These are phyloP conservation scores for Prunella vulgaris DNA, from an alignment of 257 asterid genomes.

Conservation along the genomic window DNA sequence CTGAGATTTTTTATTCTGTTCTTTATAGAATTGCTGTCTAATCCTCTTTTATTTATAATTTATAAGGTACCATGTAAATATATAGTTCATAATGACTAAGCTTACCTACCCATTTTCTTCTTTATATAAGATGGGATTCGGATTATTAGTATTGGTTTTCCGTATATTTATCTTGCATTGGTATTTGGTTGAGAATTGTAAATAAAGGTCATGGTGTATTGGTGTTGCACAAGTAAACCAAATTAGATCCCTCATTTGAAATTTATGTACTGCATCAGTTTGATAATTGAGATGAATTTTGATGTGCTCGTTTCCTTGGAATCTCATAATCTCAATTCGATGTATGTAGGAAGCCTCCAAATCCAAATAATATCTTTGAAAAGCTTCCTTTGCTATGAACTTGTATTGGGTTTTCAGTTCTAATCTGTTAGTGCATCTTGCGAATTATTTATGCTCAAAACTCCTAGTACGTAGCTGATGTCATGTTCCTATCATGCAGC, in stretches of 20 bases:
- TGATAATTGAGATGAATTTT: background rate
- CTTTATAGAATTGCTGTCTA: background rate
- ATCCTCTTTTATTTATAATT: too few species aligned
- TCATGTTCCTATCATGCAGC: constrained; percentile 35
- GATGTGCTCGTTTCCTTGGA: background rate
- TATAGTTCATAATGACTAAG: background rate
- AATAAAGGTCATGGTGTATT: background rate
- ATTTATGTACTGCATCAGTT: background rate
- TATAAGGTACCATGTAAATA: background rate
- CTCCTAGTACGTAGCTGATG: background rate
- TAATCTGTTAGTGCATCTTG: background rate
- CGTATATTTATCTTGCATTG: background rate
- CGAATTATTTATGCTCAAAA: background rate
- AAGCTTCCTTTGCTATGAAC: background rate
- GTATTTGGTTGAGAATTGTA: background rate
- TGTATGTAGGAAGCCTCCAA: background rate
- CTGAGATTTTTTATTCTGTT: background rate
- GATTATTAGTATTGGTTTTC: background rate
- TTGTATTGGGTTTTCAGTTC: background rate
- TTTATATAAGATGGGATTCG: background rate
- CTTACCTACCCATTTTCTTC: background rate
- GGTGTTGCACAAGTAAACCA: background rate
- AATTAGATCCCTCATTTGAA: background rate
- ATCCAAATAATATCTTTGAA: background rate
- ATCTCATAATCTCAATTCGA: background rate